Conservation (phyloP, 2,329 filamentous ascomycete genomes). For the Albifimbria verrucaria region DNA sequence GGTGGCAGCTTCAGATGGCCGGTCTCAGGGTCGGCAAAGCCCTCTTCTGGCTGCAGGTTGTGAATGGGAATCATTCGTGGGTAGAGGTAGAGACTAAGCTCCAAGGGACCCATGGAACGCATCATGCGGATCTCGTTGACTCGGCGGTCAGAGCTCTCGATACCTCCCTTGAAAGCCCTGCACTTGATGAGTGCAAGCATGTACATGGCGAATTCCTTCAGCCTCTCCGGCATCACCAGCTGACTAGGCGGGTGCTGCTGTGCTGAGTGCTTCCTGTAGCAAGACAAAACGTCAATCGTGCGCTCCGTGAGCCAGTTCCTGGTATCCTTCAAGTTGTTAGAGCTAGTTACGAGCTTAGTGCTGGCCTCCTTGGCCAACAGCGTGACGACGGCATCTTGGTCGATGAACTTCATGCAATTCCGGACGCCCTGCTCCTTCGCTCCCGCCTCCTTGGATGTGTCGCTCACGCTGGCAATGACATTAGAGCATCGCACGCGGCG, state of each 20-base stretch:
- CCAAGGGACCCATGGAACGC: constrained; percentile 78
- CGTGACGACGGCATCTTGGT: constrained; percentile 88
- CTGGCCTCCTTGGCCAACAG: constrained; percentile 93
- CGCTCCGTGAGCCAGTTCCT: constrained; percentile 81
- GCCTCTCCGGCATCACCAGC: constrained; percentile 88
- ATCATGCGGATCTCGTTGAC: constrained; percentile 91
- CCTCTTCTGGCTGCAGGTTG: constrained; percentile 81
- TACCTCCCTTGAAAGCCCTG: constrained; percentile 88
- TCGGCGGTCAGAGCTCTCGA: constrained; percentile 84
- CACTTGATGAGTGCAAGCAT: constrained; percentile 87
- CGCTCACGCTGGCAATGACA: constrained; percentile 86
- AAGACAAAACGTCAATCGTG: constrained; percentile 86
- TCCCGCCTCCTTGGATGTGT: constrained; percentile 46
- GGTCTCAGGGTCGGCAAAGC: constrained; percentile 83
- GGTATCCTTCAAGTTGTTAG: constrained; percentile 77
- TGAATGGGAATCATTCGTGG: constrained; percentile 90
- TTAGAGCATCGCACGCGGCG: constrained; percentile 91
- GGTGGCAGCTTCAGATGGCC: constrained; percentile 85
- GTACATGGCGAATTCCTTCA: constrained; percentile 97
- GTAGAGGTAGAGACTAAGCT: constrained; percentile 90
- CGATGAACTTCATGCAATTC: constrained; percentile 87
- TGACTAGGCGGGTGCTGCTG: constrained; percentile 84
- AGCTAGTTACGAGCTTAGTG: constrained; percentile 71
- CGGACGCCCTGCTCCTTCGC: constrained; percentile 55
- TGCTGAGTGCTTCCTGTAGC: constrained; percentile 89